Conservation (phyloP, 768 basidiomycete genomes). For the Termitomyces sp. region DNA sequence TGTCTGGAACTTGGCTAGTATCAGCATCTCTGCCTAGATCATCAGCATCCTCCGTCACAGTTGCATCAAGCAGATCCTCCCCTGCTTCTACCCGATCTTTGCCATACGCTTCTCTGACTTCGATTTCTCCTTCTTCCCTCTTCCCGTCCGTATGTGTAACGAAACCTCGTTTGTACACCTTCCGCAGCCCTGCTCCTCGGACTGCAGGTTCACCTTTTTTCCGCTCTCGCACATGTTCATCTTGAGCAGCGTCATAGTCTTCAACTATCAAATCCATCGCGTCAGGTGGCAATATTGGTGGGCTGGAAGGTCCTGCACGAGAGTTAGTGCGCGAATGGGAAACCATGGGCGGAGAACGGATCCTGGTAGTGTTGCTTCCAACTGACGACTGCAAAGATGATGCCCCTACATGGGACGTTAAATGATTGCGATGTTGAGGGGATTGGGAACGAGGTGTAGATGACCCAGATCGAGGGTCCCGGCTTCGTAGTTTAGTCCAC, state of each 20-base stretch:
- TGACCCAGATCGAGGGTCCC: constrained; percentile 12
- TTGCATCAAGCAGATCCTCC: constrained; percentile 31
- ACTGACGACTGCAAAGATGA: constrained; percentile 21
- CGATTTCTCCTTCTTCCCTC: constrained; percentile 33
- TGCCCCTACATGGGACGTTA: constrained; percentile 5
- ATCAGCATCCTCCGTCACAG: constrained; percentile 28
- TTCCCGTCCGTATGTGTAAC: constrained; percentile 30
- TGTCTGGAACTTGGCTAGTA: constrained; percentile 20
- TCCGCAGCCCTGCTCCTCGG: constrained; percentile 37
- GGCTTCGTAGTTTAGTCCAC: constrained; percentile 32
- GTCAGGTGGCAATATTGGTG: constrained; percentile 49
- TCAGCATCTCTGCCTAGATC: constrained; percentile 19
- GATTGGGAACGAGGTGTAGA: constrained; percentile 17
- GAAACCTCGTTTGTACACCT: constrained; percentile 50
- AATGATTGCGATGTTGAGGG: constrained; percentile 12
- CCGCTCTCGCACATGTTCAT: constrained; percentile 48
- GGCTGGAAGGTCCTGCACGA: background rate
- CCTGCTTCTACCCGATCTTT: constrained; percentile 32
- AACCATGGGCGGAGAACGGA: constrained; percentile 25
- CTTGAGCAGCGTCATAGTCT: constrained; percentile 49
- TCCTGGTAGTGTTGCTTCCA: constrained; percentile 21
- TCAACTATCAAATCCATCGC: constrained; percentile 90
- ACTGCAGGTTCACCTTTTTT: constrained; percentile 58
- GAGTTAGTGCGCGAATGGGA: constrained; percentile 29
- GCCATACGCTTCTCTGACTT: constrained; percentile 28